Evolutionary conservation across 768 basidiomycete species (phyloP).

Genomic region (Austroboletus eburneus): DNA sequence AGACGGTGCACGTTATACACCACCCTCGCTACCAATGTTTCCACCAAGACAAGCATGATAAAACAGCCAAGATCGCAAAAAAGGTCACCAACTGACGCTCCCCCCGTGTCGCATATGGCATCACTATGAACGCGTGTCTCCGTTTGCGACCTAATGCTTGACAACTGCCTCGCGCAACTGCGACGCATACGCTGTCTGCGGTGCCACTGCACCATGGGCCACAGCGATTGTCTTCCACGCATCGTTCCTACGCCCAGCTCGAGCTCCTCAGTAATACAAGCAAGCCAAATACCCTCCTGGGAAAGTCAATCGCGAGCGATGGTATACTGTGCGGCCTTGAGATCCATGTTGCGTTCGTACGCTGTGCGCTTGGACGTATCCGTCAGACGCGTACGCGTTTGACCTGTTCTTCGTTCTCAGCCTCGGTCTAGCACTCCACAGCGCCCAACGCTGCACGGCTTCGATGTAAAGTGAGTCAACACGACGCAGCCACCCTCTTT

Average conservation of each 20-base stretch:
- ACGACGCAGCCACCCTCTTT: too few species aligned
- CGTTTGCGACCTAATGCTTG: slow-evolving; percentile 61
- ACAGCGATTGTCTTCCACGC: slow-evolving; percentile 59
- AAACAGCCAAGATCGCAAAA: too few species aligned
- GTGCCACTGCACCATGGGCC: slow-evolving; percentile 52
- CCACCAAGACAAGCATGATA: too few species aligned
- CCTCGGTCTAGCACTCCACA: too few species aligned
- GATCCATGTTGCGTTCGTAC: slow-evolving; percentile 55
- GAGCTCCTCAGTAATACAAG: slow-evolving; percentile 55
- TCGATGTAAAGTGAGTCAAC: too few species aligned
- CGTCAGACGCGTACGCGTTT: too few species aligned
- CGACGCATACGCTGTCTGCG: slow-evolving; percentile 57
- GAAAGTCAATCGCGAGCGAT: slow-evolving; percentile 69
- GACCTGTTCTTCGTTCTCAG: slow-evolving; percentile 59
- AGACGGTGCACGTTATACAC: too few species aligned
- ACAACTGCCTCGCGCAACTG: slow-evolving; percentile 64
- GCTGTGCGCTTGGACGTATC: too few species aligned
- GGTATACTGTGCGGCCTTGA: slow-evolving; percentile 62
- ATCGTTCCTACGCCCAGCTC: slow-evolving; percentile 71
- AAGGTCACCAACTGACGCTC: slow-evolving; percentile 54
- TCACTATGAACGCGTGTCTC: slow-evolving; percentile 54
- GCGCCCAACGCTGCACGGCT: too few species aligned
- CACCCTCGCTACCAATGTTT: too few species aligned
- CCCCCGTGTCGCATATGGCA: slow-evolving; percentile 66
- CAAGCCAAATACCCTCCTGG: slow-evolving; percentile 53